These are phyloP conservation scores for Ballota nigra DNA, from an alignment of 257 asterid species.

Conservation along the genomic window DNA sequence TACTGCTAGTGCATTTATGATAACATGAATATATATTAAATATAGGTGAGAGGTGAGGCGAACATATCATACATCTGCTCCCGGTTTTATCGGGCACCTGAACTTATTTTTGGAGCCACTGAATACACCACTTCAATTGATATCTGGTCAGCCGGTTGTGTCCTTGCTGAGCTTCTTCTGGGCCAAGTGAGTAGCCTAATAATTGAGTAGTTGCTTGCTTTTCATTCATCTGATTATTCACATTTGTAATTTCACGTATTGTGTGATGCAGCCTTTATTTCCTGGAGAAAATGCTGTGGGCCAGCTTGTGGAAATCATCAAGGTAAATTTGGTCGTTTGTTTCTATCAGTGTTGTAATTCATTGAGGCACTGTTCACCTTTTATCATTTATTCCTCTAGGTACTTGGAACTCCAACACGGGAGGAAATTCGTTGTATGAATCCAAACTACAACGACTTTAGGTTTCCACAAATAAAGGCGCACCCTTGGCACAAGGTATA, in stretches of 20 bases:
- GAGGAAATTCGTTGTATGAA: constrained; percentile 98
- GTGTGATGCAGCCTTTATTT: constrained; percentile 75
- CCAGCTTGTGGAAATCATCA: constrained; percentile 92
- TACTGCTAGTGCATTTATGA: no score
- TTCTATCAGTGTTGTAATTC: constrained; percentile 8
- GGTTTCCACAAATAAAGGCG: constrained; percentile 93
- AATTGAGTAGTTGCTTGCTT: neutral
- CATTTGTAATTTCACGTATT: constrained; percentile 15
- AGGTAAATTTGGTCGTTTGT: constrained; percentile 44
- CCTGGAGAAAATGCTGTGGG: constrained; percentile 99
- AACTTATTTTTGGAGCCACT: constrained; percentile 95
- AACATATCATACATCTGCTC: constrained; percentile 97
- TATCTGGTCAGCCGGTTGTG: constrained; percentile 99
- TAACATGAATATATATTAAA: neutral
- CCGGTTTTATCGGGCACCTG: constrained; percentile 97
- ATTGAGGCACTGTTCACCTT: constrained; percentile 3
- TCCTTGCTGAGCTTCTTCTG: constrained; percentile 89
- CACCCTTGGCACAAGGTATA: constrained; percentile 97
- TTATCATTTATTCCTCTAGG: constrained; percentile 47
- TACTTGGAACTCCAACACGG: constrained; percentile 94
- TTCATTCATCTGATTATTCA: neutral
- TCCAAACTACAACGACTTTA: constrained; percentile 82
- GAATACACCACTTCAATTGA: constrained; percentile 89
- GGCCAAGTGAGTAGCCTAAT: constrained; percentile 71
- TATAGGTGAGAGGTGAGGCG: constrained; percentile 83